Base-by-base conservation (phyloP, 176 grass and related monocot species). In the Bothriochloa decipiens region DNA sequence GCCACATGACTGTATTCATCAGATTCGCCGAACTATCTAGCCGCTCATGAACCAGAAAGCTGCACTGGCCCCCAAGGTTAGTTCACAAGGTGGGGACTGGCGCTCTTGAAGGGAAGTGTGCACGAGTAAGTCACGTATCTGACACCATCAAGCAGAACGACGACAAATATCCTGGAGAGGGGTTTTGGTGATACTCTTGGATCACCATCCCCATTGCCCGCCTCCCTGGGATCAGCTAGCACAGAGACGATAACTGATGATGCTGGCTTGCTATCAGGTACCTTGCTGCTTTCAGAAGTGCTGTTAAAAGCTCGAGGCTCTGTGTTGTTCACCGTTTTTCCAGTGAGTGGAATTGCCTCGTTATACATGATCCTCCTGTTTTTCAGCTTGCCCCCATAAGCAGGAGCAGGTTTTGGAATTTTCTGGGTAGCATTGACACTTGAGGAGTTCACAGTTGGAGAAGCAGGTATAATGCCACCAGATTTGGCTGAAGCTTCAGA, bases 51-150 rank as follows among this genome's bases (percentile, higher is more conserved):
- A 77, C 62, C 65, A 81, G 26, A 79, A 73, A 41, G 9, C 14
- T 52, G 18, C 29, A 41, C 6, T 11, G 7, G 47, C 50, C 23
- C 23, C 70, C 52, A 72, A 58, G 28, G 60, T 80, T 88, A 96
- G 83, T 94, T 92, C 33, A 96, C 93, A 66, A 99, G 92, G 89
- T 96, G 97, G 35, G 87, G 85, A 11, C 86, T 81, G 23, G 82
- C 65, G 18, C 78, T 88, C 88, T 88, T 99, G 84, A 99, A 96
- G 75, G 97, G 97, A 68, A 99, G 97, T 25, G 85, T 91, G 86
- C 97, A 99, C 18, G 97, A 99, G 77, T 99, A 99, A 1, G 97
- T 99, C 29, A 96, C 97, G 84, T 99, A 99, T 88, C 94, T 96
- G 79, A 88, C 86, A 70, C 97, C 91, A 26, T 99, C 97, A 46